phyloP scores from a whole-genome alignment of 2,329 filamentous ascomycete species.

The Fusarium euwallaceae region DNA sequence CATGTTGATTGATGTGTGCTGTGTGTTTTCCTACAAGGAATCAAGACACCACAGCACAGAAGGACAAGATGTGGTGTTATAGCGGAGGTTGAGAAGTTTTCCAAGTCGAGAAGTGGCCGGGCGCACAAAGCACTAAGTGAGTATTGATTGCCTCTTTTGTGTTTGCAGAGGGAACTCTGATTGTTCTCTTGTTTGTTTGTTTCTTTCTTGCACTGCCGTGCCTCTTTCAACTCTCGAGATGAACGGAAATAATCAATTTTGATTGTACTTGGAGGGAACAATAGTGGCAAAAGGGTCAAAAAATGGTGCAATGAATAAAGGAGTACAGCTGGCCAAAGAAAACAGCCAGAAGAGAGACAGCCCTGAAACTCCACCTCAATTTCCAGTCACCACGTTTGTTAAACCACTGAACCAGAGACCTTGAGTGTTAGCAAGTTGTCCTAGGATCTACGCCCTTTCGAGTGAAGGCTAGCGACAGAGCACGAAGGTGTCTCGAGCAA shows the following conservation, averaged over 20 bases:
- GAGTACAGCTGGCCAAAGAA: slow-evolving; percentile 55
- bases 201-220: slow-evolving; percentile 56
- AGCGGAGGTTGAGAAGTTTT: slow-evolving; percentile 28
- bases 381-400: slow-evolving; percentile 51
- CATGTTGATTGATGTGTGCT: slow-evolving; percentile 69
- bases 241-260: slow-evolving; percentile 65
- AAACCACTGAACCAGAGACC: slow-evolving; percentile 50
- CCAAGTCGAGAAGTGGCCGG: slow-evolving; percentile 35
- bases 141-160: slow-evolving; percentile 45
- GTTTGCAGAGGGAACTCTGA: slow-evolving; percentile 33
- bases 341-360: slow-evolving; percentile 52
- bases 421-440: slow-evolving; percentile 47
- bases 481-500: slow-evolving; percentile 21
- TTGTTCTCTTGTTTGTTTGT: slow-evolving; percentile 45
- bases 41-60: slow-evolving; percentile 42
- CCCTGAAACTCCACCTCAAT: slow-evolving; percentile 54
- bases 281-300: slow-evolving; percentile 52
- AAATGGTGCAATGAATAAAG: slow-evolving; percentile 53
- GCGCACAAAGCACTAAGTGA: slow-evolving; percentile 51
- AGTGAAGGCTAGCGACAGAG: slow-evolving; percentile 41
- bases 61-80: slow-evolving; percentile 40
- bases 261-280: slow-evolving; percentile 60
- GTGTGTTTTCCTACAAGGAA: slow-evolving; percentile 46
- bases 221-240: slow-evolving; percentile 53
- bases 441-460: slow-evolving; percentile 38